Percentiles rank a stretch among this genome's conserved stretches.
phyloP scores from a whole-genome alignment of 345 rosid species.

The Populus nigra region DNA sequence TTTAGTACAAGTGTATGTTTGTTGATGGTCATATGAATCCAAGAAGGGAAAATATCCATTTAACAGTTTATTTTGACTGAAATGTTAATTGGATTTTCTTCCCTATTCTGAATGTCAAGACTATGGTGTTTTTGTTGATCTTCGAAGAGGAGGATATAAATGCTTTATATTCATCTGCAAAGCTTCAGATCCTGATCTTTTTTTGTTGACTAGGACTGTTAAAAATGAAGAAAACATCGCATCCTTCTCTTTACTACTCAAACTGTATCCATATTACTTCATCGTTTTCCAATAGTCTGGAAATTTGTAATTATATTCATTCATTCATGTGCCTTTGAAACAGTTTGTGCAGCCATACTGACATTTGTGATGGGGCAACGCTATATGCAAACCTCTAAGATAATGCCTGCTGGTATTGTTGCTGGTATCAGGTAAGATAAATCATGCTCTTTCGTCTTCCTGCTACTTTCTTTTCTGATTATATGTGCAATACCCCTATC shows the following conservation, averaged over 20 bases:
- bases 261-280: background rate
- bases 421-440: slow-evolving; percentile 70
- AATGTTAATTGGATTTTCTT: background rate
- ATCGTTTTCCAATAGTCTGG: background rate
- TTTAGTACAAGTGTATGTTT: background rate
- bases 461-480: background rate
- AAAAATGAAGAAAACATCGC: background rate
- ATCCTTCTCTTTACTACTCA: slow-evolving; percentile 3
- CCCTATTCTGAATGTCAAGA: background rate
- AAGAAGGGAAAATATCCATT: background rate
- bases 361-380: slow-evolving; percentile 88
- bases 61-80: background rate
- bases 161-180: background rate
- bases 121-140: too few relatives aligned
- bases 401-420: slow-evolving; percentile 93
- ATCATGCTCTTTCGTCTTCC: background rate
- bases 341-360: slow-evolving; percentile 68
- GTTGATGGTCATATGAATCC: background rate
- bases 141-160: background rate
- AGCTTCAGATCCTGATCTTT: background rate
- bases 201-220: background rate
- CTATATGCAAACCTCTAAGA: slow-evolving; percentile 71
- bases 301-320: slow-evolving; percentile 7
- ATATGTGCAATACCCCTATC: background rate
- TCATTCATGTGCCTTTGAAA: slow-evolving; percentile 7